Evolutionary conservation across 23 red algal species (phyloP), one percentile per base, ranked within the genome.

Genomic region (Gracilaria caudata): DNA sequence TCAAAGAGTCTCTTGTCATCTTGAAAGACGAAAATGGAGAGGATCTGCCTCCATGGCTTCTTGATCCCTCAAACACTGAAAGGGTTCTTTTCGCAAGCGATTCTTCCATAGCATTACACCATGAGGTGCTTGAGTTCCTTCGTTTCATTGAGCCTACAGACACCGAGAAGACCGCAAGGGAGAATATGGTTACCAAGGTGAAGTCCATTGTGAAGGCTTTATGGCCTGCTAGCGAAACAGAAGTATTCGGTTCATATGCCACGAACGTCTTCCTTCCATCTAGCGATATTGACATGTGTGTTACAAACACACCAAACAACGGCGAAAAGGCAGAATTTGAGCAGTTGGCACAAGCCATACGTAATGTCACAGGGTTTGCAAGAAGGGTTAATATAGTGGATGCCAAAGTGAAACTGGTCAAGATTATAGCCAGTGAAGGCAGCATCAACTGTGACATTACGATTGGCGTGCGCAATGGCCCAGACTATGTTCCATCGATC

Each of bases 241-340:
- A 91, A 21, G 35, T 91, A 1, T 98, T 93, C 83, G 95, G 95
- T 44, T 98, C 95, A 30, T 98, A 86, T 76, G 95, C 95, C 11
- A 93, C 90, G 6, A 78, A 79, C 19, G 23, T 98, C 5, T 90
- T 61, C 79, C 80, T 94, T 30, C 95, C 95, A 38, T 73, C 89
- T 26, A 98, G 95, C 66, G 95, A 98, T 89, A 86, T 94, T 76
- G 95, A 98, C 61, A 84, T 98, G 30, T 98, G 95, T 76, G 66
- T 98, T 1, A 78, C 93, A 78, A 68, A 82, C 51, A 84, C 90
- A 23, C 95, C 95, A 26, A 51, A 73, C 28, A 70, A 68, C 28
- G 90, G 83, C 10, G 82, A 80, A 56, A 81, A 70, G 49, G 41
- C 55, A 35, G 93, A 95, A 60, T 60, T 97, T 73, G 79, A 92